Evolutionary conservation across 2,329 filamentous ascomycete genomes (phyloP).

Genomic region (Fusarium nodosum): DNA sequence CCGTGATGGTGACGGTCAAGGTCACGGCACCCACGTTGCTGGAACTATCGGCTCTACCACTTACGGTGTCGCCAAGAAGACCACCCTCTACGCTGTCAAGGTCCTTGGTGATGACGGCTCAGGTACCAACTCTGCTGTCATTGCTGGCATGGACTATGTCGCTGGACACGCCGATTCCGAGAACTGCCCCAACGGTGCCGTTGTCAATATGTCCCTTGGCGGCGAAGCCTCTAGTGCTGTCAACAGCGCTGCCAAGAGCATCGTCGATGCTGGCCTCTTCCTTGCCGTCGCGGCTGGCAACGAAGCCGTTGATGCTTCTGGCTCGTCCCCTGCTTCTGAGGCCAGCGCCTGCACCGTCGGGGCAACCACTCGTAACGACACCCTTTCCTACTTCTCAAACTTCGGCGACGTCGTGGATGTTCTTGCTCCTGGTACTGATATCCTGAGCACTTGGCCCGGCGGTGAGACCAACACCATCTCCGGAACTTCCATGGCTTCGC

Average conservation of each 20-base stretch:
- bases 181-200: constrained; percentile 60
- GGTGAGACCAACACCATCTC: constrained; percentile 58
- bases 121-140: constrained; percentile 57
- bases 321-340: constrained; percentile 64
- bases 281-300: constrained; percentile 71
- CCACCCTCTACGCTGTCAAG: constrained; percentile 61
- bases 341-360: constrained; percentile 66
- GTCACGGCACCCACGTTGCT: constrained; percentile 60
- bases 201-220: constrained; percentile 71
- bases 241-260: constrained; percentile 64
- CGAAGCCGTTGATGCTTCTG: constrained; percentile 58
- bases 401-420: constrained; percentile 64
- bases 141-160: constrained; percentile 62
- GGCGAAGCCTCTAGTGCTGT: constrained; percentile 61
- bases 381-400: constrained; percentile 65
- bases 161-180: constrained; percentile 54
- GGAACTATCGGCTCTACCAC: constrained; percentile 54
- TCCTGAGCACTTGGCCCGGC: constrained; percentile 64
- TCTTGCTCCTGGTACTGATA: constrained; percentile 63
- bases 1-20: constrained; percentile 51
- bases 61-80: constrained; percentile 60
- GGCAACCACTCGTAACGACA: constrained; percentile 59
- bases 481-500: constrained; percentile 62
- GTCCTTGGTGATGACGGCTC: constrained; percentile 57
- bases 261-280: constrained; percentile 63